Percentiles rank a stretch among this genome's conserved stretches.
Conservation (phyloP, 306 rosid species). For the Carpinus viminea region DNA sequence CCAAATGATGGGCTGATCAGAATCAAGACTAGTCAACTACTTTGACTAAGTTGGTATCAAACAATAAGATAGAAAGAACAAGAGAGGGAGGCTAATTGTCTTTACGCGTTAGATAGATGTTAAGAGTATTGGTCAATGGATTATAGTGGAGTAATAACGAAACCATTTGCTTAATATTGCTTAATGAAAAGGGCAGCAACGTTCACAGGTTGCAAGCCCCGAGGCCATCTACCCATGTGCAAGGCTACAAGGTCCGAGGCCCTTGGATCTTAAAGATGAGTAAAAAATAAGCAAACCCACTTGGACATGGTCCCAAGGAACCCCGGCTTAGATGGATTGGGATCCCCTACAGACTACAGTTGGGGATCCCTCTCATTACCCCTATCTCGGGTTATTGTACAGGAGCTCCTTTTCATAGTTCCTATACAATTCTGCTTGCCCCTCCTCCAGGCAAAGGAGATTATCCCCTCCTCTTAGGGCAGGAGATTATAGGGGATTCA, state of each 20-base stretch:
- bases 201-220: not conserved
- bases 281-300: not conserved
- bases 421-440: too few relatives aligned
- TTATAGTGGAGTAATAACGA: not conserved
- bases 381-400: too few relatives aligned
- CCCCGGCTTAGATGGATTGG: too few relatives aligned
- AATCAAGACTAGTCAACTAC: slow-evolving; percentile 9
- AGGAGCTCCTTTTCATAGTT: too few relatives aligned
- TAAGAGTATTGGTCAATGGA: not conserved
- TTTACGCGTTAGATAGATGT: not conserved
- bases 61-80: not conserved
- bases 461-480: too few relatives aligned
- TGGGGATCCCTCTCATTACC: too few relatives aligned
- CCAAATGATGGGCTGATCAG: slow-evolving; percentile 19
- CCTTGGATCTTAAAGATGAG: not conserved
- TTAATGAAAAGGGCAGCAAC: not conserved
- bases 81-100: slow-evolving; percentile 29
- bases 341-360: too few relatives aligned
- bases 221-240: not conserved
- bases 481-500: too few relatives aligned
- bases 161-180: not conserved
- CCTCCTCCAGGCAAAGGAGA: too few relatives aligned
- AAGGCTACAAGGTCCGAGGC: not conserved
- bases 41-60: slow-evolving; percentile 15
- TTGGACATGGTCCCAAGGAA: not conserved